A percentile compares a stretch with the other conserved stretches of the same genome.
phyloP scores from a whole-genome alignment of 192 early-diverging fungal genomes.

The Cetraspora pellucida region DNA sequence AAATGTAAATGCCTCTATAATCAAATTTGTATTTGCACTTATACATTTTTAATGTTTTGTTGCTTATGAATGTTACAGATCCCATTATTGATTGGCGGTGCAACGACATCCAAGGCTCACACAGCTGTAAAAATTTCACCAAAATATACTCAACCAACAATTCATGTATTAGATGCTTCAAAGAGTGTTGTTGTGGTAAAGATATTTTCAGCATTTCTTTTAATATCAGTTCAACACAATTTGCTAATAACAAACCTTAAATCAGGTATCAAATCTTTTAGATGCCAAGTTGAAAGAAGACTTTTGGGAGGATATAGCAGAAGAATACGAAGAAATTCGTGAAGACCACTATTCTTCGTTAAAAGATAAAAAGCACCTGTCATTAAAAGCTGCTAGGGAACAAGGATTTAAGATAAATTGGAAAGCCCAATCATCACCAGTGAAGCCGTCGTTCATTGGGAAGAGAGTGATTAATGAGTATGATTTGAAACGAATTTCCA shows the following conservation, averaged over 20 bases:
- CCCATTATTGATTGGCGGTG: conserved; percentile 92
- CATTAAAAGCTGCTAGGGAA: conserved; percentile 69
- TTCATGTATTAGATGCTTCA: conserved; percentile 92
- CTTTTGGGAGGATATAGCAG: conserved; percentile 83
- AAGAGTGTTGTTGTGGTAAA: conserved; percentile 81
- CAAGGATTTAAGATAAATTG: conserved; percentile 73
- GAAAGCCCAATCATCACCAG: conserved; percentile 62
- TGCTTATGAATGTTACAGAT: conserved; percentile 43
- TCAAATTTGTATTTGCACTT: background rate
- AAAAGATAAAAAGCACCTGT: conserved; percentile 80
- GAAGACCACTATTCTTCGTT: conserved; percentile 93
- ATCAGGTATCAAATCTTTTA: conserved; percentile 64
- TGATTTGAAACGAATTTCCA: conserved; percentile 73
- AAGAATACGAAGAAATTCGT: conserved; percentile 93
- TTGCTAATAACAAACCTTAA: background rate
- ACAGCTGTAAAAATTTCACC: conserved; percentile 97
- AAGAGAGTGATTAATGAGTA: conserved; percentile 76
- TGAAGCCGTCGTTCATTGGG: conserved; percentile 83
- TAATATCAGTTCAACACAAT: too few species aligned
- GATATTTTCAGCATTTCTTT: conserved; percentile 24
- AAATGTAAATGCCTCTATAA: conserved; percentile 43
- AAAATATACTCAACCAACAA: conserved; percentile 75
- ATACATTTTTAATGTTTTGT: background rate
- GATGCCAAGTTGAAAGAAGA: conserved; percentile 80
- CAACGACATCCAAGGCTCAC: conserved; percentile 95